Evolutionary conservation across 2,329 filamentous ascomycete genomes (phyloP).

Genomic region (Talaromyces sp.): DNA sequence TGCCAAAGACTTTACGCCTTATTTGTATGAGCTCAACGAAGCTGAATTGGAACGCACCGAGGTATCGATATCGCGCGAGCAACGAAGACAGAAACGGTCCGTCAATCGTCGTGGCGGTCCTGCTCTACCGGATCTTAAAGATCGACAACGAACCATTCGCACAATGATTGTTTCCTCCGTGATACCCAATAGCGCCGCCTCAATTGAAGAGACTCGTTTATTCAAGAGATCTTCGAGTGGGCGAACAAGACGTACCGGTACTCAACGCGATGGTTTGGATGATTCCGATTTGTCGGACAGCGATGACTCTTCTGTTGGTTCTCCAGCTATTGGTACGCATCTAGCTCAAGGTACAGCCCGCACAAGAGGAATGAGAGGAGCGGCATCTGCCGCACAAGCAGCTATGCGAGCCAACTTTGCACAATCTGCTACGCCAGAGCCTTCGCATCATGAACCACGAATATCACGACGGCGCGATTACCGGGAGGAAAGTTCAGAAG

Average conservation of each 20-base stretch:
- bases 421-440: conserved; percentile 87
- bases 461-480: conserved; percentile 63
- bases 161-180: conserved; percentile 91
- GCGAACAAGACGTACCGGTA: conserved; percentile 57
- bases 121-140: conserved; percentile 91
- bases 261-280: conserved; percentile 61
- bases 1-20: conserved; percentile 90
- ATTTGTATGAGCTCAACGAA: conserved; percentile 90
- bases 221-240: conserved; percentile 73
- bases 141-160: conserved; percentile 87
- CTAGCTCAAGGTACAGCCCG: conserved; percentile 70
- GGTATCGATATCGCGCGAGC: conserved; percentile 87
- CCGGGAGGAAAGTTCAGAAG: conserved; percentile 76
- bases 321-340: conserved; percentile 73
- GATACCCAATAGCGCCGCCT: conserved; percentile 78
- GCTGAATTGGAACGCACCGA: conserved; percentile 87
- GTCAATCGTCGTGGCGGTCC: conserved; percentile 92
- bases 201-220: conserved; percentile 79
- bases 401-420: conserved; percentile 73
- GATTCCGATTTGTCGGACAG: conserved; percentile 91
- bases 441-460: conserved; percentile 64
- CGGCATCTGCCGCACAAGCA: conserved; percentile 80
- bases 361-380: conserved; percentile 84
- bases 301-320: conserved; percentile 82
- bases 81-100: conserved; percentile 90